phyloP scores from a whole-genome alignment of 148 eudicot species.

The Mesembryanthemum crystallinum region DNA sequence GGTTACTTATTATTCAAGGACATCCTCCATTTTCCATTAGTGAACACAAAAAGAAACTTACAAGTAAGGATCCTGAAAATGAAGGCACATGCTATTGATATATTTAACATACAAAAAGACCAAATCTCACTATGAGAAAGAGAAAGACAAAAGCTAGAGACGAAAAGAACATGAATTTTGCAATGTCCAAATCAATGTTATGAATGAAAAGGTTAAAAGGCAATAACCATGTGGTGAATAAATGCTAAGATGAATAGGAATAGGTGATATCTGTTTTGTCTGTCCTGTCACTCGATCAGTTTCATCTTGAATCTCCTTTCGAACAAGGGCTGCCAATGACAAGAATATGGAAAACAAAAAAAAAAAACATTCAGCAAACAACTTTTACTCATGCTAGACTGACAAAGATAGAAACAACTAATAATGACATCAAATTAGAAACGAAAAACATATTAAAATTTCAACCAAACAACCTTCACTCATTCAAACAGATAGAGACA shows the following conservation, averaged over 20 bases:
- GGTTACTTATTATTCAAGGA: too few species aligned
- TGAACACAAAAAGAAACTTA: too few species aligned
- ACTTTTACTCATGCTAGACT: not conserved
- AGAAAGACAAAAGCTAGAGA: too few species aligned
- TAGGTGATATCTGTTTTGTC: conserved; percentile 84
- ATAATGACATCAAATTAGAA: not conserved
- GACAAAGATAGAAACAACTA: not conserved
- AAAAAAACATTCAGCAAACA: conserved; percentile 11
- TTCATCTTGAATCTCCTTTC: conserved; percentile 91
- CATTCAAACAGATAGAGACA: not conserved
- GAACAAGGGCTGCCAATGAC: conserved; percentile 58
- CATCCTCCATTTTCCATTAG: too few species aligned
- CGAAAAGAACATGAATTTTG: too few species aligned
- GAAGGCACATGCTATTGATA: too few species aligned
- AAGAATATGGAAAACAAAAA: not conserved
- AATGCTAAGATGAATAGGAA: conserved; percentile 96
- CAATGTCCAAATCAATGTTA: not conserved
- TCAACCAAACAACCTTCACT: not conserved
- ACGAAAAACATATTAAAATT: too few species aligned
- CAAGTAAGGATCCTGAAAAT: too few species aligned
- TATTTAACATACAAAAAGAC: too few species aligned
- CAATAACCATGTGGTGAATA: conserved; percentile 76
- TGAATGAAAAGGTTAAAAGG: not conserved
- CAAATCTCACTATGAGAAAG: too few species aligned
- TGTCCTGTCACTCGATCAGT: conserved; percentile 93